A percentile compares a stretch with the other conserved stretches of the same genome.
These are phyloP conservation scores for Trypanosoma mega DNA, from an alignment of 208 protist species.

Conservation along the genomic window DNA sequence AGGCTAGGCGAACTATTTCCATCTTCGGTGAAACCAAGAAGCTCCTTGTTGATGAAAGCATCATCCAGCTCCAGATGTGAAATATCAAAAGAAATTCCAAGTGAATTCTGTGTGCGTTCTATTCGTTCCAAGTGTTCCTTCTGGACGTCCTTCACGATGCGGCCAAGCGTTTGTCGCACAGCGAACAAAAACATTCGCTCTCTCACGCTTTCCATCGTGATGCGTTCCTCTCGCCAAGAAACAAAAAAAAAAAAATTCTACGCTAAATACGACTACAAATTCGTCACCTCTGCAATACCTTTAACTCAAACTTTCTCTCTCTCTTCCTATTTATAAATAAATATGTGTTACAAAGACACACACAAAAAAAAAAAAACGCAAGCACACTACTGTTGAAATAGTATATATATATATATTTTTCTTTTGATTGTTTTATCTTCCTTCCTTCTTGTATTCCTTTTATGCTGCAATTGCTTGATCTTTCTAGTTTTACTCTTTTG, in stretches of 20 bases:
- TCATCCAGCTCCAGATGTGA: conserved; percentile 29
- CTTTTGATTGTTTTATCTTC: no score
- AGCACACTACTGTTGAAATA: no score
- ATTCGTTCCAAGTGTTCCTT: conserved; percentile 28
- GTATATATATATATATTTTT: no score
- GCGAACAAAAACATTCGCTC: conserved; percentile 20
- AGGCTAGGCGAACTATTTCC: not conserved
- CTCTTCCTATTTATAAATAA: no score
- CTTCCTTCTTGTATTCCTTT: conserved; percentile 2
- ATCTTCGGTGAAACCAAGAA: conserved; percentile 10
- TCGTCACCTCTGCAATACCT: no score
- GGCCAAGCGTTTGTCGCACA: conserved; percentile 20
- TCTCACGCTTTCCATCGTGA: conserved; percentile 22
- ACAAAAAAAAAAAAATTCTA: no score
- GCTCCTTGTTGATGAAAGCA: conserved; percentile 21
- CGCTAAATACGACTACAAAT: no score
- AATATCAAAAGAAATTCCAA: conserved; percentile 21
- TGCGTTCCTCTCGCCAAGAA: no score
- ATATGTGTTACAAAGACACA: no score
- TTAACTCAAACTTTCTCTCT: no score
- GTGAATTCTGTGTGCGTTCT: conserved; percentile 5
- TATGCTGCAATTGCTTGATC: not conserved
- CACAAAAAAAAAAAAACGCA: no score
- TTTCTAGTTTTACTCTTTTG: not conserved
- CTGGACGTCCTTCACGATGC: conserved; percentile 30